A percentile compares a stretch with the other conserved stretches of the same genome.
Conservation (phyloP, 495 filamentous ascomycete genomes). For the Penicillium manginii region DNA sequence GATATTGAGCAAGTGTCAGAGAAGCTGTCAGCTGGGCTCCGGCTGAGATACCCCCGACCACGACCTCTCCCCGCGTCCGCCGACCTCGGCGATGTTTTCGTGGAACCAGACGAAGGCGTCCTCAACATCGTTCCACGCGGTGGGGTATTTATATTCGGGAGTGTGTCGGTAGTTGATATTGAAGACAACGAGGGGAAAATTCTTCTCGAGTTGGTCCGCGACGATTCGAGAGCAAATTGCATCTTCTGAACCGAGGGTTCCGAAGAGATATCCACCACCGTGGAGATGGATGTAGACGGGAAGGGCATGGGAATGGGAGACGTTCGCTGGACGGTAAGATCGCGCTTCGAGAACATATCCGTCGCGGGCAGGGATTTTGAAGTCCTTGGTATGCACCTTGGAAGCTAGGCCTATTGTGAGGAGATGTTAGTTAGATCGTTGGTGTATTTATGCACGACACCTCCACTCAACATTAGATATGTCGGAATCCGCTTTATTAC, state of each 20-base stretch:
- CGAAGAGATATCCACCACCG: constrained; percentile 55
- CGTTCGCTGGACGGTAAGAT: constrained; percentile 41
- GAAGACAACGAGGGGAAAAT: constrained; percentile 38
- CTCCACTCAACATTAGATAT: not conserved
- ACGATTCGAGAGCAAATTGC: constrained; percentile 48
- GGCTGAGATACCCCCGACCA: constrained; percentile 53
- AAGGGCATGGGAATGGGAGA: constrained; percentile 28
- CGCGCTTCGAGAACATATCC: constrained; percentile 43
- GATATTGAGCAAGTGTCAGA: constrained; percentile 36
- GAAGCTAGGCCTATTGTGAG: constrained; percentile 18
- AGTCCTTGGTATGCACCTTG: constrained; percentile 33
- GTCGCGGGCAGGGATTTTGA: constrained; percentile 45
- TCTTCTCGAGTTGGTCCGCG: constrained; percentile 20
- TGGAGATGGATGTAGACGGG: constrained; percentile 55
- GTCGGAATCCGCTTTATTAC: not conserved
- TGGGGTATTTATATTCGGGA: constrained; percentile 46
- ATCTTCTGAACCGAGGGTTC: constrained; percentile 49
- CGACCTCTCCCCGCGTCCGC: constrained; percentile 38
- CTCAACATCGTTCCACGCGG: constrained; percentile 49
- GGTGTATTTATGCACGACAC: not conserved
- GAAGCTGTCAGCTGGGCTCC: constrained; percentile 50
- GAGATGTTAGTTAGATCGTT: not conserved
- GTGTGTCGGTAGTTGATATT: constrained; percentile 55
- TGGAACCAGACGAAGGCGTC: constrained; percentile 53
- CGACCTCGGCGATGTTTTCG: constrained; percentile 35